Conservation (phyloP, 345 rosid species). For the Eutrema heterophyllum region DNA sequence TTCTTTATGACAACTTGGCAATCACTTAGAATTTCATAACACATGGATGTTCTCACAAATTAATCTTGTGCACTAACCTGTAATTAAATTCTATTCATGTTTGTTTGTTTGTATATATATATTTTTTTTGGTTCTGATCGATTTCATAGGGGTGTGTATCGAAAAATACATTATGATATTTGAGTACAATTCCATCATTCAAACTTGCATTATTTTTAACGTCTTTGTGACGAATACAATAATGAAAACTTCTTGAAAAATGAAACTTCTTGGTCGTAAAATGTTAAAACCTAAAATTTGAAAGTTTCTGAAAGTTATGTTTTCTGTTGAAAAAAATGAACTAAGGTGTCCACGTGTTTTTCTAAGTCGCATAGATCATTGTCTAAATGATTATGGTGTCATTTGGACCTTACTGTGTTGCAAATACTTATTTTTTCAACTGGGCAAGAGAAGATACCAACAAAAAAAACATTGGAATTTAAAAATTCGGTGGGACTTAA, state of each 20-base stretch:
- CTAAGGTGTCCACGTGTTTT: not conserved
- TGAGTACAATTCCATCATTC: not conserved
- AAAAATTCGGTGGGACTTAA: not conserved
- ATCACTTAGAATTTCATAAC: not conserved
- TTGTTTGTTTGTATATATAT: not conserved
- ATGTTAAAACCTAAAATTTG: not conserved
- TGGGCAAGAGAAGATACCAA: not conserved
- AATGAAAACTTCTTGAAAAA: not conserved
- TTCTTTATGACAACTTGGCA: not conserved
- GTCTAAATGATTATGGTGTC: not conserved
- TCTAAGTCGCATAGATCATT: not conserved
- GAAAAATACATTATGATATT: not conserved
- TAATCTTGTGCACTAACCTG: not conserved
- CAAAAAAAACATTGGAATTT: not conserved
- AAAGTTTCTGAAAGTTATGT: not conserved
- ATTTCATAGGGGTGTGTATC: not conserved
- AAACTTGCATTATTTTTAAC: not conserved
- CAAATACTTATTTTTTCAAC: not conserved
- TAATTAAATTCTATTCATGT: not conserved
- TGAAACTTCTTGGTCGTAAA: not conserved
- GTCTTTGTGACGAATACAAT: conserved; percentile 8
- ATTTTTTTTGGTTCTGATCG: not conserved
- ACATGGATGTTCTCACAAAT: not conserved
- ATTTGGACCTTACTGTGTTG: not conserved
- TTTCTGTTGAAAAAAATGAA: not conserved